Conservation (phyloP, 2,329 filamentous ascomycete genomes). For the Fusarium sp. region DNA sequence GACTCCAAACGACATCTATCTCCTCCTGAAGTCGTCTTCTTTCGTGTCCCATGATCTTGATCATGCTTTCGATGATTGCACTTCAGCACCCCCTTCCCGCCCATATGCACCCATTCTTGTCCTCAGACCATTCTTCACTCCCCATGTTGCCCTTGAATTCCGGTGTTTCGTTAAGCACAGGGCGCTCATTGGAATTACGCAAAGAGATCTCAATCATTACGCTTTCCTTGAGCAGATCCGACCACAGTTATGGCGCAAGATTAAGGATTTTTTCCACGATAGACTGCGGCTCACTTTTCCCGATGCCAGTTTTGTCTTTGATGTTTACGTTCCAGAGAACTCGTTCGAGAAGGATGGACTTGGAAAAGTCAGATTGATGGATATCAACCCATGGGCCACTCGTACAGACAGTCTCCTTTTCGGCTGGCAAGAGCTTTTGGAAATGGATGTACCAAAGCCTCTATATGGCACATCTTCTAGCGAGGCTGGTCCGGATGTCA, state of each 20-base stretch:
- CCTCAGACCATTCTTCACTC: slow-evolving; percentile 85
- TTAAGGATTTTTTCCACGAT: slow-evolving; percentile 80
- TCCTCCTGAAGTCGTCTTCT: slow-evolving; percentile 92
- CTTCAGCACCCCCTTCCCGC: slow-evolving; percentile 52
- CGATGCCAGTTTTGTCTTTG: slow-evolving; percentile 86
- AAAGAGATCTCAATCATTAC: slow-evolving; percentile 91
- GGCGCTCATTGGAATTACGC: slow-evolving; percentile 82
- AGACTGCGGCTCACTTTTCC: slow-evolving; percentile 82
- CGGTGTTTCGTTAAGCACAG: slow-evolving; percentile 91
- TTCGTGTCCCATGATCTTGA: slow-evolving; percentile 95
- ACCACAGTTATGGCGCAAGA: slow-evolving; percentile 72
- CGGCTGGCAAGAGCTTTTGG: slow-evolving; percentile 87
- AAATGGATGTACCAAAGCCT: slow-evolving; percentile 70
- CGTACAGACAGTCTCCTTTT: slow-evolving; percentile 91
- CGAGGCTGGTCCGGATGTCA: slow-evolving; percentile 48
- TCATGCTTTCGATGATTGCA: slow-evolving; percentile 85
- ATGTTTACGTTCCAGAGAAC: slow-evolving; percentile 86
- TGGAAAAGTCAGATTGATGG: slow-evolving; percentile 83
- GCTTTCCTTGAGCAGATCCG: slow-evolving; percentile 77
- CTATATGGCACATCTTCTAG: slow-evolving; percentile 60
- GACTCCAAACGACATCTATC: slow-evolving; percentile 89
- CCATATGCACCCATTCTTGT: slow-evolving; percentile 82
- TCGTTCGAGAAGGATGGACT: slow-evolving; percentile 67
- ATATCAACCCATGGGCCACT: slow-evolving; percentile 94
- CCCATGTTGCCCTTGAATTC: slow-evolving; percentile 93